Percentiles rank a stretch among this genome's conserved stretches.
These are phyloP conservation scores for Trametes sp. DNA, from an alignment of 1,284 basidiomycete genomes.

Conservation along the genomic window DNA sequence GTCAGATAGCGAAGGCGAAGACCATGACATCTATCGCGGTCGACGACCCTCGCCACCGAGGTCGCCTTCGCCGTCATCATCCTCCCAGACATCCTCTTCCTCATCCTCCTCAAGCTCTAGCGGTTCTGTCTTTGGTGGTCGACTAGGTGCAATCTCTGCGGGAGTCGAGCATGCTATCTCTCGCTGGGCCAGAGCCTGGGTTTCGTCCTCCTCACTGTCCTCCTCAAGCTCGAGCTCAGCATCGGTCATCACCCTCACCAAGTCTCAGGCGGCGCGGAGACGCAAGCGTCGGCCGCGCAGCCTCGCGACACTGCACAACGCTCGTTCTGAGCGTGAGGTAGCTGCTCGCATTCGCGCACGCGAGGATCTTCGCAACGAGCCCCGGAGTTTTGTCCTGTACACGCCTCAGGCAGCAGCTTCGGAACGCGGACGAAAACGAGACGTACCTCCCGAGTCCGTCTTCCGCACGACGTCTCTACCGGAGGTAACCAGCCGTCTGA, in stretches of 20 bases:
- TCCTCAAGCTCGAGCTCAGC: slow-evolving; percentile 52
- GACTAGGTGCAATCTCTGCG: slow-evolving; percentile 50
- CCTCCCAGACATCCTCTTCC: slow-evolving; percentile 51
- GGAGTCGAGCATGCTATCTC: slow-evolving; percentile 55
- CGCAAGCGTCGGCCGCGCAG: slow-evolving; percentile 52
- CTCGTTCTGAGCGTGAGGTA: slow-evolving; percentile 64
- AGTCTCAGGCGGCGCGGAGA: slow-evolving; percentile 51
- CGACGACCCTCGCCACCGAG: slow-evolving; percentile 45
- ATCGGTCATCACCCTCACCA: slow-evolving; percentile 41
- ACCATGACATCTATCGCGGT: slow-evolving; percentile 70
- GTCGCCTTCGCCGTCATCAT: slow-evolving; percentile 42
- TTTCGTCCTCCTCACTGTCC: slow-evolving; percentile 54
- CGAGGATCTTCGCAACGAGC: slow-evolving; percentile 62
- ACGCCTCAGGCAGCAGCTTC: slow-evolving; percentile 49
- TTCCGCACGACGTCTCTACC: slow-evolving; percentile 66
- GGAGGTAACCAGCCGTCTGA: slow-evolving; percentile 62
- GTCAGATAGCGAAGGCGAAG: slow-evolving; percentile 45
- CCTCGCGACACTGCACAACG: slow-evolving; percentile 54
- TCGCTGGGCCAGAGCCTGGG: slow-evolving; percentile 54
- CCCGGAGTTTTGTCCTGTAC: slow-evolving; percentile 76
- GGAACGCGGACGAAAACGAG: slow-evolving; percentile 17
- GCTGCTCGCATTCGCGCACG: slow-evolving; percentile 66
- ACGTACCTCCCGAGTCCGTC: slow-evolving; percentile 45
- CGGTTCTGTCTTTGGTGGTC: slow-evolving; percentile 44
- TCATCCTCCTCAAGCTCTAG: slow-evolving; percentile 39